Percentiles rank a stretch among this genome's conserved stretches.
Conservation (phyloP, 257 asterid species). For the Salvia rosmarinus region DNA sequence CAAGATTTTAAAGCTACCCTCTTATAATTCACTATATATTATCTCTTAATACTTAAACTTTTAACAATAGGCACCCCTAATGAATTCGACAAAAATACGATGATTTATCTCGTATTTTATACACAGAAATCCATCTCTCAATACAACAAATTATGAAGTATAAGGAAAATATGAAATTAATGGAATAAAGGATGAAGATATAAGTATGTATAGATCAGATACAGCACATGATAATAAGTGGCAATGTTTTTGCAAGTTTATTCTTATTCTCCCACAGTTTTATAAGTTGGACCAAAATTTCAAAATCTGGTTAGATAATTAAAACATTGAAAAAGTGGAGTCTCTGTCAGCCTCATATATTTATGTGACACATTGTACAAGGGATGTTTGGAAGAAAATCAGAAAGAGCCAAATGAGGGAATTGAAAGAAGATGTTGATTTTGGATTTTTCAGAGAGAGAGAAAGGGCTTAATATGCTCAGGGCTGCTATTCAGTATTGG, state of each 20-base stretch:
- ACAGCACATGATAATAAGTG: conserved; percentile 19
- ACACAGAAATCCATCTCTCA: neutral
- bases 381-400: conserved; percentile 55
- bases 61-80: neutral
- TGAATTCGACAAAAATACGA: too few relatives aligned
- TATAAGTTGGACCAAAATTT: conserved; percentile 27
- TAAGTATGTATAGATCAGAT: neutral
- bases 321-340: conserved; percentile 36
- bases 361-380: conserved; percentile 50
- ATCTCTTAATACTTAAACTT: neutral
- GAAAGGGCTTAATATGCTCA: neutral
- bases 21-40: neutral
- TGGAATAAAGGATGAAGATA: neutral
- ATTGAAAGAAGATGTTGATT: conserved; percentile 27
- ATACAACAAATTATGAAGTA: neutral
- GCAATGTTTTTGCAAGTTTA: conserved; percentile 28
- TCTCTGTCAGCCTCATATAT: conserved; percentile 46
- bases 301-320: conserved; percentile 28
- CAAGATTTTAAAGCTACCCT: too few relatives aligned
- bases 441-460: conserved; percentile 20
- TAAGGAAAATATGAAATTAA: neutral
- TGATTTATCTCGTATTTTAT: neutral
- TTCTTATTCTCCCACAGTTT: conserved; percentile 39
- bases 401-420: conserved; percentile 36
- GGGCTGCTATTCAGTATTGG: conserved; percentile 33